phyloP scores from a whole-genome alignment of 208 protist genomes.

The Entamoeba nuttalli region DNA sequence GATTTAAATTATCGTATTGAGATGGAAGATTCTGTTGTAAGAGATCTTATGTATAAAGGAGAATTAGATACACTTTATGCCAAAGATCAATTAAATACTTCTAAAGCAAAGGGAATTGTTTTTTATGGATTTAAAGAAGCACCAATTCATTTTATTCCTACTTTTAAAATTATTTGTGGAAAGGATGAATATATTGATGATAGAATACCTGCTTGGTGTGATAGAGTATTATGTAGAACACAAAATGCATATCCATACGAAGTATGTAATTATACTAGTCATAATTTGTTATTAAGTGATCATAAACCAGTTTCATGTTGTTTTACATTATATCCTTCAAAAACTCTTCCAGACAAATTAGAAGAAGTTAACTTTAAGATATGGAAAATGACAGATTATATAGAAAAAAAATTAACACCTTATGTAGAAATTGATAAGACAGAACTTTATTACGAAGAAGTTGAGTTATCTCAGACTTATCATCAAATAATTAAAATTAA shows the following conservation, averaged over 20 bases:
- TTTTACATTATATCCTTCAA: not conserved
- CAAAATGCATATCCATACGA: not conserved
- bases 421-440: not conserved
- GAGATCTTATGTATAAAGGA: not conserved
- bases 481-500: not conserved
- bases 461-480: not conserved
- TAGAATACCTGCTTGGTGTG: slow-evolving; percentile 19
- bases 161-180: slow-evolving; percentile 38
- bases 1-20: slow-evolving; percentile 82
- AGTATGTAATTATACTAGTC: not conserved
- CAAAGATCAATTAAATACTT: slow-evolving; percentile 25
- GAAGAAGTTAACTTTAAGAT: not conserved
- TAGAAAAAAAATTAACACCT: not conserved
- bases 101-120: slow-evolving; percentile 30
- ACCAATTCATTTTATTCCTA: slow-evolving; percentile 63
- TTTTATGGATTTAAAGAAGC: slow-evolving; percentile 56
- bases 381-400: not conserved
- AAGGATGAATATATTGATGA: not conserved
- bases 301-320: slow-evolving; percentile 28
- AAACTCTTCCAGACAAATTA: not conserved
- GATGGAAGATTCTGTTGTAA: not conserved
- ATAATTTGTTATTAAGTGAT: slow-evolving; percentile 12
- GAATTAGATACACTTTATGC: not conserved
- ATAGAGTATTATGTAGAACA: slow-evolving; percentile 30
- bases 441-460: not conserved